Evolutionary conservation across 2,329 filamentous ascomycete genomes (phyloP).

Genomic region (Pyrenochaeta sp.): DNA sequence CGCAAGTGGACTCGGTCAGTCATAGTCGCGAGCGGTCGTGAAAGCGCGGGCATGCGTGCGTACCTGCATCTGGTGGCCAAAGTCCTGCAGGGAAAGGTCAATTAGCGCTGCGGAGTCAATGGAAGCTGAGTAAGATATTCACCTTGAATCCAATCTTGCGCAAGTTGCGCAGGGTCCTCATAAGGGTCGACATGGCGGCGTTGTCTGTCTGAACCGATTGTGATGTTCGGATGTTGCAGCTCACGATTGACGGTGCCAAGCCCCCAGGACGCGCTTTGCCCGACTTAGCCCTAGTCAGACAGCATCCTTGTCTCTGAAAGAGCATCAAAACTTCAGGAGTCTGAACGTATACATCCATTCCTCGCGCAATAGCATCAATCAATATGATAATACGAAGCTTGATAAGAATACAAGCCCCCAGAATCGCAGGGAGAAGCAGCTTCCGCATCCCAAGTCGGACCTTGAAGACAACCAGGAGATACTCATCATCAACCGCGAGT

Average conservation of each 20-base stretch:
- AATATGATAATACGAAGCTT: slow-evolving; percentile 48
- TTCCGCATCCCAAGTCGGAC: slow-evolving; percentile 24
- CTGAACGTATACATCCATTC: slow-evolving; percentile 2
- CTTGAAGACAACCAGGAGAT: slow-evolving; percentile 36
- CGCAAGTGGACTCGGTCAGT: slow-evolving; percentile 35
- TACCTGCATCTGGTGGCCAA: slow-evolving; percentile 92
- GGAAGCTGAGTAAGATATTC: slow-evolving; percentile 34
- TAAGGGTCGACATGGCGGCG: slow-evolving; percentile 85
- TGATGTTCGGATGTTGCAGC: slow-evolving; percentile 26
- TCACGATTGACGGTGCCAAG: slow-evolving; percentile 39
- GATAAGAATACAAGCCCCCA: slow-evolving; percentile 34
- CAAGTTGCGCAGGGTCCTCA: slow-evolving; percentile 86
- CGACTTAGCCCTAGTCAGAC: slow-evolving; percentile 7
- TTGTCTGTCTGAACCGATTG: slow-evolving; percentile 24
- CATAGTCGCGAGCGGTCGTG: slow-evolving; percentile 22
- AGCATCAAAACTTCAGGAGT: slow-evolving; percentile 40
- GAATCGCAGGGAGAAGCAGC: slow-evolving; percentile 19
- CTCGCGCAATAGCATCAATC: slow-evolving; percentile 3
- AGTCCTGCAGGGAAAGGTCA: slow-evolving; percentile 68
- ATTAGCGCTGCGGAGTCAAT: slow-evolving; percentile 39
- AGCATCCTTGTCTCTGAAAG: slow-evolving; percentile 17
- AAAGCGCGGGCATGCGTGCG: slow-evolving; percentile 50
- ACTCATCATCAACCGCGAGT: slow-evolving; percentile 42
- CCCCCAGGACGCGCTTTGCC: slow-evolving; percentile 5
- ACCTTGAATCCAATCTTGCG: slow-evolving; percentile 90